Evolutionary conservation across 148 eudicot species (phyloP).

Genomic region (Rhododendron griersonianum): DNA sequence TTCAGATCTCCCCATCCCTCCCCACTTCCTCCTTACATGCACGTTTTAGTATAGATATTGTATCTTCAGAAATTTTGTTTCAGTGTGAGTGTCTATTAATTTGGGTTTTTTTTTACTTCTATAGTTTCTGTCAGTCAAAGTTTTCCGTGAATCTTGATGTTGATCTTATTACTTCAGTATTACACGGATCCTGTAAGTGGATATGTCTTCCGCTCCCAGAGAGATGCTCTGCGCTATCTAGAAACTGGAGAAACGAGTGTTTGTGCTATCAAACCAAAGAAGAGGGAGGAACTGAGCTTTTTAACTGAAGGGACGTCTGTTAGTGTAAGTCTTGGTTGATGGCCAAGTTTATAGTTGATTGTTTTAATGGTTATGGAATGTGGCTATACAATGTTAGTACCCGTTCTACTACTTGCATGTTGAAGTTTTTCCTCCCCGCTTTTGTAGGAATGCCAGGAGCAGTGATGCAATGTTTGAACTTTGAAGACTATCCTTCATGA

Average conservation of each 20-base stretch:
- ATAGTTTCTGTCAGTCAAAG: background rate
- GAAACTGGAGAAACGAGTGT: constrained; percentile 53
- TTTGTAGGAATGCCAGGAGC: background rate
- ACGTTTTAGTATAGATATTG: background rate
- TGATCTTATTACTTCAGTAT: constrained; percentile 29
- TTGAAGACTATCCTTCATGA: background rate
- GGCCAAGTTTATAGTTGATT: background rate
- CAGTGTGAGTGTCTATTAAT: background rate
- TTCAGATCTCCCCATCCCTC: background rate
- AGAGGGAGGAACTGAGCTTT: constrained; percentile 29
- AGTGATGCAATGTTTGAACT: background rate
- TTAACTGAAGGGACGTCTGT: constrained; percentile 31
- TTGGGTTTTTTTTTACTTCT: background rate
- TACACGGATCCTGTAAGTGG: constrained; percentile 44
- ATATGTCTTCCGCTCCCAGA: constrained; percentile 62
- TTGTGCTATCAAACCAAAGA: constrained; percentile 61
- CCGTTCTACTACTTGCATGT: background rate
- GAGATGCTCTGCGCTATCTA: constrained; percentile 62
- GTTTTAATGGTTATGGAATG: background rate
- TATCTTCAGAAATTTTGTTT: background rate
- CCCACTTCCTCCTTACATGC: background rate
- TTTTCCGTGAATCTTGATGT: background rate
- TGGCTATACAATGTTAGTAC: background rate
- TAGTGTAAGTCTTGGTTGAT: constrained; percentile 19
- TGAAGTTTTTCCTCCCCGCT: background rate